Base-by-base conservation (phyloP, 805 yeast species). In the Kluyveromyces dobzhanskii region DNA sequence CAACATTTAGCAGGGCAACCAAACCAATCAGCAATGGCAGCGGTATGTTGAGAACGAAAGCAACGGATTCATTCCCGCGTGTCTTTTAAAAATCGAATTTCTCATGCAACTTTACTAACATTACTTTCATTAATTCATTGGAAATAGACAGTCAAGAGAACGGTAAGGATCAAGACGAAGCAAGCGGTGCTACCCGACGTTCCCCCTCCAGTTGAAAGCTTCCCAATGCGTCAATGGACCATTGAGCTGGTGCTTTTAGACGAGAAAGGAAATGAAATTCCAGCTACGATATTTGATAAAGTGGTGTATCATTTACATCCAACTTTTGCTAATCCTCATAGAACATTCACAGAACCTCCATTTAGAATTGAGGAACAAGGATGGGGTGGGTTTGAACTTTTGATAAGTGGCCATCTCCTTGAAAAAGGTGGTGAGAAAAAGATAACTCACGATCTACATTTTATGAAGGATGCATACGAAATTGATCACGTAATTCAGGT, bases 351-450 rank as follows among this genome's bases (percentile, higher is more conserved):
- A 54, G 80, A 79, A 54, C 75, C 83, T 8, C 98, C 98, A 9
- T 90, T 88, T 65, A 74, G 65, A 55, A 81, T 90, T 41, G 84
- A 78, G 54, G 98, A 90, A 61, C 80, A 85, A 65, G 98, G 98
- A 37, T 90, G 98, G 97, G 98, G 97, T 59, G 97, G 90, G 49
- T 90, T 90, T 54, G 96, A 88, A 56, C 73, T 92, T 57, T 84
- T 84, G 28, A 79, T 92, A 44, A 71, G 83, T 25, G 67, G 88
- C 31, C 82, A 82, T 44, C 66, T 84, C 32, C 71, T 80, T 14
- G 97, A 94, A 44, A 84, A 82, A 56, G 83, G 80, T 39, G 97
- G 97, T 35, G 97, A 88, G 60, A 73, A 82, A 45, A 84, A 84
- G 56, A 62, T 92, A 41, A 76, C 75, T 52, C 97, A 92, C 58